phyloP scores from a whole-genome alignment of 1,139 yeast species.

The Hemisphaericaspora xylanilytica region DNA sequence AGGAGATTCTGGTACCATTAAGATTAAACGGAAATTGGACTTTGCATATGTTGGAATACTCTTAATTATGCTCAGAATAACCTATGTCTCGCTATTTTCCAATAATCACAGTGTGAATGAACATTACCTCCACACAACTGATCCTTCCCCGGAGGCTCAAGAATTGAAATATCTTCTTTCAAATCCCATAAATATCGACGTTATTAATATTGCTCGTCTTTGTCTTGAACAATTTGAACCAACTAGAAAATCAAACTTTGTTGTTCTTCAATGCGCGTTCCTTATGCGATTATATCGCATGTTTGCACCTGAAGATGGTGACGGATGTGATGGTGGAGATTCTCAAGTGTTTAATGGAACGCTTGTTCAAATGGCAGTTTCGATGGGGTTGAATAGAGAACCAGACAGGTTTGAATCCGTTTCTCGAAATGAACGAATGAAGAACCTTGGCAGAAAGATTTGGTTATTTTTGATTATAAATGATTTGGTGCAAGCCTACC shows the following conservation, averaged over 20 bases:
- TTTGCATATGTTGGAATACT: conserved; percentile 34
- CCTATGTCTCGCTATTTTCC: conserved; percentile 32
- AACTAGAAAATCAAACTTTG: conserved; percentile 45
- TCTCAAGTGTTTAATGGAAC: conserved; percentile 37
- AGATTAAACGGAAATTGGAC: conserved; percentile 31
- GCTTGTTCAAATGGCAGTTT: conserved; percentile 41
- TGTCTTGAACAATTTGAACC: conserved; percentile 54
- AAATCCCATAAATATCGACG: conserved; percentile 47
- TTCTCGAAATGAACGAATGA: conserved; percentile 23
- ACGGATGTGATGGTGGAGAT: conserved; percentile 46
- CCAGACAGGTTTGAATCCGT: conserved; percentile 24
- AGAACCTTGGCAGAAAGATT: conserved; percentile 48
- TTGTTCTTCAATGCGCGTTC: conserved; percentile 48
- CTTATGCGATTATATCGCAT: conserved; percentile 37
- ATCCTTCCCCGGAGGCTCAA: conserved; percentile 20
- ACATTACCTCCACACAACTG: conserved; percentile 20
- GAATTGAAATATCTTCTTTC: conserved; percentile 42
- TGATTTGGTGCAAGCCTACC: conserved; percentile 28
- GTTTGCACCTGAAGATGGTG: conserved; percentile 53
- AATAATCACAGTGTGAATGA: conserved; percentile 31
- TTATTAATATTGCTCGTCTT: conserved; percentile 48
- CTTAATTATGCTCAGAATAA: conserved; percentile 27
- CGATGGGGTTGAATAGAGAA: conserved; percentile 48
- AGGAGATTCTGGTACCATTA: conserved; percentile 13
- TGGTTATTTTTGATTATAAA: conserved; percentile 46